phyloP scores from a whole-genome alignment of 305 asterid genomes.

The Coffea humblotiana region DNA sequence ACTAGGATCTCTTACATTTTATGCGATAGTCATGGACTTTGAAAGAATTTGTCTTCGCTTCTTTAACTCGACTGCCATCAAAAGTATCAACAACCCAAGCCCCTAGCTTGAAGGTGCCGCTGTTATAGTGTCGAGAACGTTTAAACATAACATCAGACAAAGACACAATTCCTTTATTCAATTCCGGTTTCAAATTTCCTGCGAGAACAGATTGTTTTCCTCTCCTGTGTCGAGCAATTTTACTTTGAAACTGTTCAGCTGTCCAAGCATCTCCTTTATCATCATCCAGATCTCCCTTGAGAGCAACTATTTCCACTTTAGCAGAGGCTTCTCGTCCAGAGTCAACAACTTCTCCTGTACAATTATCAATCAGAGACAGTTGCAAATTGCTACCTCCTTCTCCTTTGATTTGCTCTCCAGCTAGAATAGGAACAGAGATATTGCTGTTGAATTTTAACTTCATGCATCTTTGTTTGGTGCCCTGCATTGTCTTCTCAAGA shows the following conservation, averaged over 20 bases:
- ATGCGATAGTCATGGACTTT: slow-evolving; percentile 37
- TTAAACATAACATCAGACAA: slow-evolving; percentile 37
- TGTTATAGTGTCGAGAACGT: slow-evolving; percentile 34
- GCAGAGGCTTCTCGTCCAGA: slow-evolving; percentile 45
- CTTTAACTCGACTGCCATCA: slow-evolving; percentile 31
- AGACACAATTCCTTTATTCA: slow-evolving; percentile 40
- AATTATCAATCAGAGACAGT: slow-evolving; percentile 38
- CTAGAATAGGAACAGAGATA: slow-evolving; percentile 38
- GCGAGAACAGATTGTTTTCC: slow-evolving; percentile 46
- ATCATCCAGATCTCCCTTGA: slow-evolving; percentile 26
- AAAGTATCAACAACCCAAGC: slow-evolving; percentile 35
- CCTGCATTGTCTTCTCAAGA: slow-evolving; percentile 18
- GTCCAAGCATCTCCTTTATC: slow-evolving; percentile 23
- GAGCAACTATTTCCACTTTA: slow-evolving; percentile 50
- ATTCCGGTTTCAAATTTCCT: slow-evolving; percentile 28
- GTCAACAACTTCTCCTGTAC: slow-evolving; percentile 27
- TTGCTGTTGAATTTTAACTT: slow-evolving; percentile 39
- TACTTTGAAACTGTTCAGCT: slow-evolving; percentile 31
- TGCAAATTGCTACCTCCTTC: slow-evolving; percentile 23
- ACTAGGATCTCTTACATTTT: slow-evolving; percentile 37
- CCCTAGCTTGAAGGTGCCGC: slow-evolving; percentile 45
- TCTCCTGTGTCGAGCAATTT: slow-evolving; percentile 32
- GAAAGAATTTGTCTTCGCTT: slow-evolving; percentile 53
- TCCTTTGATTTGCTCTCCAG: slow-evolving; percentile 45
- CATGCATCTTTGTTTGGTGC: slow-evolving; percentile 32